Evolutionary conservation across 2,329 filamentous ascomycete genomes (phyloP).

Genomic region (Metarhizium humberi): DNA sequence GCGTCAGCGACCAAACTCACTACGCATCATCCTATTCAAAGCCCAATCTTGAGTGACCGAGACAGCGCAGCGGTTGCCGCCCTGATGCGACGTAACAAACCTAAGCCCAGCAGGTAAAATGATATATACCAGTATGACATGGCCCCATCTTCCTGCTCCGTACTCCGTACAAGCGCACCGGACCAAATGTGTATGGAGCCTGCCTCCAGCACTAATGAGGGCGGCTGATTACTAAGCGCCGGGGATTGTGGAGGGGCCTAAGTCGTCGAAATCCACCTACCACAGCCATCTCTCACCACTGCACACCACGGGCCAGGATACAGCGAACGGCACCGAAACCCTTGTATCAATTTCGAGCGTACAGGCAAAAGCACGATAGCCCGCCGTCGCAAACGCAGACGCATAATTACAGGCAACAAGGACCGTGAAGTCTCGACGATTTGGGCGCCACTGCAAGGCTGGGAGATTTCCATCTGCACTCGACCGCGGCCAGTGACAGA

Average conservation of each 20-base stretch:
- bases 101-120: no score
- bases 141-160: no score
- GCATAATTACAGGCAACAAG: background rate
- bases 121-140: no score
- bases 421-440: background rate
- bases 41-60: no score
- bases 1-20: no score
- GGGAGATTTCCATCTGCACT: background rate
- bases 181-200: background rate
- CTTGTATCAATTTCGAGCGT: background rate
- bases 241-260: background rate
- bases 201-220: background rate
- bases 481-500: background rate
- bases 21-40: no score
- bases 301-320: conserved; percentile 22
- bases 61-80: no score
- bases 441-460: background rate
- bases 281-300: conserved; percentile 27
- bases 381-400: background rate
- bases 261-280: conserved; percentile 16
- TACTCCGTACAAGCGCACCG: no score
- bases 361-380: background rate
- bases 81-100: no score
- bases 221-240: conserved; percentile 7
- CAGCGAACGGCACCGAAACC: conserved; percentile 1